A percentile compares a stretch with the other conserved stretches of the same genome.
phyloP scores from a whole-genome alignment of 1,284 basidiomycete species.

The Uromyces viciae-fabae region DNA sequence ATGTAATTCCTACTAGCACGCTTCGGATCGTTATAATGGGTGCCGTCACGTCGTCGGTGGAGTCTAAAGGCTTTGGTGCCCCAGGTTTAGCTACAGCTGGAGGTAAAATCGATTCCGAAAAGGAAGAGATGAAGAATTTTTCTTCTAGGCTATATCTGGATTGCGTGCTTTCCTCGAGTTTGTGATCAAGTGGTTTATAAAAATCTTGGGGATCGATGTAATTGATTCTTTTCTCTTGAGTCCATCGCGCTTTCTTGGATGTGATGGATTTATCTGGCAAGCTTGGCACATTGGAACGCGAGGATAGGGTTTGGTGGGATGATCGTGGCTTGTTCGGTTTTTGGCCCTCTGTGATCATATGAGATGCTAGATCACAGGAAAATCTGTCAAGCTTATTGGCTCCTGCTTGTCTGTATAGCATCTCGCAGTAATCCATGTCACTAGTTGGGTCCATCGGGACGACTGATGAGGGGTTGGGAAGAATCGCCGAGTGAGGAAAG shows the following conservation, averaged over 20 bases:
- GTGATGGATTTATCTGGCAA: neutral
- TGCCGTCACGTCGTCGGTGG: conserved; percentile 21
- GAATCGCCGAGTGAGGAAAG: too few species aligned
- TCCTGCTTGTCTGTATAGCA: conserved; percentile 10
- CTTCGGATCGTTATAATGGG: conserved; percentile 44
- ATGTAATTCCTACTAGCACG: conserved; percentile 26
- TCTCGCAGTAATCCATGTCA: conserved; percentile 9
- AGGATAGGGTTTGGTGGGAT: neutral
- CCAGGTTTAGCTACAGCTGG: neutral
- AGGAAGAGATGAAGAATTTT: conserved; percentile 1
- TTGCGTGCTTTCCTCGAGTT: neutral
- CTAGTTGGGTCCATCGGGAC: neutral
- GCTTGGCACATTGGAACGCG: neutral
- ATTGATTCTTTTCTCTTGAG: neutral
- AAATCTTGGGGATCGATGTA: conserved; percentile 27
- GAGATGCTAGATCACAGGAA: neutral
- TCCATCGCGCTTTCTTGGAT: conserved; percentile 2
- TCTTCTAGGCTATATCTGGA: neutral
- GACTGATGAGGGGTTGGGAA: too few species aligned
- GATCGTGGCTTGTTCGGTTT: neutral
- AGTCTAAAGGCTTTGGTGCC: conserved; percentile 31
- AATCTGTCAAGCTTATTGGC: neutral
- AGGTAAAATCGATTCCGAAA: neutral
- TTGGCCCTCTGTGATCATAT: neutral
- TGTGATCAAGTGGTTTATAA: conserved; percentile 24